phyloP scores from a whole-genome alignment of 2,329 filamentous ascomycete species.

The Claviceps humidiphila region DNA sequence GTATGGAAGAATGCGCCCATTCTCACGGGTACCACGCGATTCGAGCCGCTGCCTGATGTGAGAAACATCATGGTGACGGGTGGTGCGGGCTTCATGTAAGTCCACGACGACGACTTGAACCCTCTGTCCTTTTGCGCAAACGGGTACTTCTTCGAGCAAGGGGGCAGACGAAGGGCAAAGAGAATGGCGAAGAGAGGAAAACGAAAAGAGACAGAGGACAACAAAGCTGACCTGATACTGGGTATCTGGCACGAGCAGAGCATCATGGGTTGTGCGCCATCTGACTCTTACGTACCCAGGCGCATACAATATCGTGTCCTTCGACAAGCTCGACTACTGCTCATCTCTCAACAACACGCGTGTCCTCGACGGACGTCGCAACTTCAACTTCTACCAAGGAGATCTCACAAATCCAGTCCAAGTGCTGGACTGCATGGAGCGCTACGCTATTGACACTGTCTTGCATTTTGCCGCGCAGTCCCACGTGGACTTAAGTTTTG shows the following conservation, averaged over 20 bases:
- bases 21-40: slow-evolving; percentile 55
- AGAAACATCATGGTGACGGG: slow-evolving; percentile 77
- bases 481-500: slow-evolving; percentile 71
- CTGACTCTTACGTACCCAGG: slow-evolving; percentile 59
- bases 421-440: slow-evolving; percentile 57
- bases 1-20: slow-evolving; percentile 62
- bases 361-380: slow-evolving; percentile 50
- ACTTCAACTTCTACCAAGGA: slow-evolving; percentile 70
- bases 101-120: slow-evolving; percentile 4
- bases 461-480: slow-evolving; percentile 81
- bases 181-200: no score
- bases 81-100: slow-evolving; percentile 75
- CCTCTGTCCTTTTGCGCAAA: not conserved
- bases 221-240: not conserved
- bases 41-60: slow-evolving; percentile 53
- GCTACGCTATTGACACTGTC: slow-evolving; percentile 63
- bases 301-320: slow-evolving; percentile 66
- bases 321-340: slow-evolving; percentile 78
- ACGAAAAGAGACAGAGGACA: not conserved
- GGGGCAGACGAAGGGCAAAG: not conserved
- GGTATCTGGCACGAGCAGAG: slow-evolving; percentile 31
- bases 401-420: slow-evolving; percentile 61
- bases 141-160: not conserved
- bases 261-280: slow-evolving; percentile 73
- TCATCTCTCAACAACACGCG: slow-evolving; percentile 69